Evolutionary conservation across 192 early-diverging fungal genomes (phyloP), one percentile per base, ranked within the genome.

Genomic region (Borealophlyctis nickersoniae): DNA sequence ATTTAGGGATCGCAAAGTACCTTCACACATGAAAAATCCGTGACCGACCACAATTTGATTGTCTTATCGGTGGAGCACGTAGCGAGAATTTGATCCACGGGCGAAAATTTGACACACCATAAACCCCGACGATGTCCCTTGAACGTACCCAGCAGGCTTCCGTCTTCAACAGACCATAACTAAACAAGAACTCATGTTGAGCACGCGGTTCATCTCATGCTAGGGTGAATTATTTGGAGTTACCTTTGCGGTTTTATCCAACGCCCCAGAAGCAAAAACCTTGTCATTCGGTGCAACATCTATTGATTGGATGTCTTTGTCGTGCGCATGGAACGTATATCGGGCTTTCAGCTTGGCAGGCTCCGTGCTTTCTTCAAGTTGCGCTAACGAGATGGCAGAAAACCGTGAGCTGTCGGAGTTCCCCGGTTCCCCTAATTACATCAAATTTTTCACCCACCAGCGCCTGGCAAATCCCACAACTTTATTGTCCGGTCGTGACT

Each of bases 401-500:
- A n/a, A n/a, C n/a, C n/a, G n/a, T n/a, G n/a, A n/a, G n/a, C n/a
- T n/a, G n/a, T n/a, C n/a, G n/a, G n/a, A n/a, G n/a, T n/a, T n/a
- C n/a, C n/a, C n/a, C n/a, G n/a, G n/a, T n/a, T n/a, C n/a, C n/a
- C n/a, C n/a, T n/a, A n/a, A n/a, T n/a, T n/a, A n/a, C 27, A 11
- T 54, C 22, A 36, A 24, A n/a, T n/a, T n/a, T n/a, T n/a, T n/a
- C n/a, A 26, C 68, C 22, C 35, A 62, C 58, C 52, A 26, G 52
- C 60, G 23, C 63, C 56, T 34, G 78, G 73, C 35, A 94, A 60
- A 54, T 97, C 89, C 95, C 97, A 96, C 60, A 84, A 80, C 70
- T 99, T 98, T 65, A 98, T 83, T 0, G 97, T 99, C 36, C 95
- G 89, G 71, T 99, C 97, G 58, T 92, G 88, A 72, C 89, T 89